Percentiles rank a stretch among this genome's conserved stretches.
Conservation (phyloP, 169 alveolate species). For the Plasmodium knowlesi region DNA sequence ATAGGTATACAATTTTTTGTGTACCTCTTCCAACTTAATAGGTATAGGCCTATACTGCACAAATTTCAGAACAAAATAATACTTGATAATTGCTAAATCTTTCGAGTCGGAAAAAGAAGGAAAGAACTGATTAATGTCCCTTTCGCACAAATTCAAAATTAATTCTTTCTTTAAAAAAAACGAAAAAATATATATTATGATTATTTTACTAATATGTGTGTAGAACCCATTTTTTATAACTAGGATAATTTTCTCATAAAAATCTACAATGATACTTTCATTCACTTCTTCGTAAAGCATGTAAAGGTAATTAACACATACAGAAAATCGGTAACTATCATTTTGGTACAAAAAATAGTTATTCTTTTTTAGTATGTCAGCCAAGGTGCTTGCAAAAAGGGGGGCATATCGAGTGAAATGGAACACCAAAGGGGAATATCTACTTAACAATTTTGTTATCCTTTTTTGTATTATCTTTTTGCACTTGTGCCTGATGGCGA, state of each 20-base stretch:
- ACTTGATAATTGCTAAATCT: constrained; percentile 42
- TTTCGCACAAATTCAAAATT: constrained; percentile 17
- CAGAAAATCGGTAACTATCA: constrained; percentile 29
- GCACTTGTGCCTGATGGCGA: background rate
- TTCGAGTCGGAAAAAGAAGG: constrained; percentile 27
- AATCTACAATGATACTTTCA: background rate
- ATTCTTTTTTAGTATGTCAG: constrained; percentile 22
- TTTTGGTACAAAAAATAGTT: constrained; percentile 33
- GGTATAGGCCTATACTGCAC: constrained; percentile 18
- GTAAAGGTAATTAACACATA: constrained; percentile 11
- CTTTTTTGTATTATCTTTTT: constrained; percentile 7
- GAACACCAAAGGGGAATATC: constrained; percentile 13
- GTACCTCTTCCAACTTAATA: constrained; percentile 14
- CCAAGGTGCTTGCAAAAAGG: constrained; percentile 1
- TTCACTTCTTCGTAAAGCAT: constrained; percentile 2
- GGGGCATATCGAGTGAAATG: constrained; percentile 3
- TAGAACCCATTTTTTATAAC: constrained; percentile 21
- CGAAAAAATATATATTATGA: constrained; percentile 36
- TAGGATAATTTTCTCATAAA: constrained; percentile 7
- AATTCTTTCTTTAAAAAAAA: constrained; percentile 40
- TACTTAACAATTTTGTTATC: constrained; percentile 6
- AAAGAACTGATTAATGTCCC: background rate
- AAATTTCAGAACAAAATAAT: constrained; percentile 36
- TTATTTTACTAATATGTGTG: constrained; percentile 44
- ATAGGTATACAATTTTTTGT: constrained; percentile 13